Evolutionary conservation across 371 early-diverging fungal genomes (phyloP).

Genomic region (Mortierella sp.): DNA sequence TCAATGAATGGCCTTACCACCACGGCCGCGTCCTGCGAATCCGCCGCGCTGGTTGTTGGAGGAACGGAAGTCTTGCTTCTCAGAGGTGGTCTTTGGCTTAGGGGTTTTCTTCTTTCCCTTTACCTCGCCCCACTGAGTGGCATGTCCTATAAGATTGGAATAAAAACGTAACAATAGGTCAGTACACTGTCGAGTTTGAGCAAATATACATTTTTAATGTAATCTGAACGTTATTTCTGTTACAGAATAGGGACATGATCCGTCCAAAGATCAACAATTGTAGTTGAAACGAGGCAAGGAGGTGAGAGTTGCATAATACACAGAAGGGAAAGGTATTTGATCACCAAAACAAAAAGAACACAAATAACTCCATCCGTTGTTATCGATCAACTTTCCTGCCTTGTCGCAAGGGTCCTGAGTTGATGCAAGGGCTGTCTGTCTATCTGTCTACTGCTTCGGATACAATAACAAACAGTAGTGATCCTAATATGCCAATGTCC

Average conservation of each 20-base stretch:
- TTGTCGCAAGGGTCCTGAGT: not conserved
- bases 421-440: not conserved
- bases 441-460: not conserved
- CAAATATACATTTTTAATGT: not conserved
- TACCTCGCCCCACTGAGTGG: conserved; percentile 91
- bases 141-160: conserved; percentile 71
- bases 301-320: not conserved
- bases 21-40: conserved; percentile 51
- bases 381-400: not conserved
- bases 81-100: conserved; percentile 50
- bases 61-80: conserved; percentile 54
- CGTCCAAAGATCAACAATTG: not conserved
- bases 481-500: conserved; percentile 1
- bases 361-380: not conserved
- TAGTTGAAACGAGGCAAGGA: not conserved
- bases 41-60: conserved; percentile 53
- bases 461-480: not conserved
- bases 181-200: not conserved
- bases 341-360: not conserved
- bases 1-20: conserved; percentile 25
- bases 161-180: not conserved
- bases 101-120: conserved; percentile 77
- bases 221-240: not conserved
- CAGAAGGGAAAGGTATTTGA: not conserved
- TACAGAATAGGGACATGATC: not conserved